Evolutionary conservation across 495 filamentous ascomycete species (phyloP).

Genomic region (Sporormia fimetaria): DNA sequence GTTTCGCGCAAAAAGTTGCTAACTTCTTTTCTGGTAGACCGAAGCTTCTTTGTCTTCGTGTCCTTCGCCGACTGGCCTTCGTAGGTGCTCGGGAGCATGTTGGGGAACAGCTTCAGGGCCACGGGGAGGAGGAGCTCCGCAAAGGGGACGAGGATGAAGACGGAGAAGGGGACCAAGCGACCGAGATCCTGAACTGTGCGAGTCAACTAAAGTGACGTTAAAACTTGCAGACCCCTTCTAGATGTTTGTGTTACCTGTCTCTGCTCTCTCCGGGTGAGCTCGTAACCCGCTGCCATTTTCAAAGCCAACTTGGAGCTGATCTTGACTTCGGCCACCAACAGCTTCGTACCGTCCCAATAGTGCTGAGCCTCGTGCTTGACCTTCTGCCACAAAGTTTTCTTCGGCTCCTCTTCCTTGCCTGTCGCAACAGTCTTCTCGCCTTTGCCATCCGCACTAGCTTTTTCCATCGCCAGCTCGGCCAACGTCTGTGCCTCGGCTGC

Average conservation of each 20-base stretch:
- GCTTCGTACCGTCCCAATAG: constrained; percentile 99
- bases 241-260: constrained; percentile 49
- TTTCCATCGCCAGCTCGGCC: constrained; percentile 39
- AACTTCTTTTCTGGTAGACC: constrained; percentile 86
- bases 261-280: constrained; percentile 86
- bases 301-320: constrained; percentile 83
- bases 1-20: constrained; percentile 84
- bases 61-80: constrained; percentile 86
- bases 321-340: constrained; percentile 80
- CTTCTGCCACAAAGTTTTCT: constrained; percentile 79
- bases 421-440: constrained; percentile 42
- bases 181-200: constrained; percentile 88
- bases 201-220: constrained; percentile 47
- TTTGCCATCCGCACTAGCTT: constrained; percentile 34
- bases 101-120: constrained; percentile 89
- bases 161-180: constrained; percentile 88
- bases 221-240: neutral
- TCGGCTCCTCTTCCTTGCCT: constrained; percentile 71
- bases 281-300: constrained; percentile 97
- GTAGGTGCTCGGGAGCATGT: constrained; percentile 92
- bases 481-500: constrained; percentile 37
- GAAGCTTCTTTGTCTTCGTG: constrained; percentile 67
- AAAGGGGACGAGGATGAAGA: constrained; percentile 94
- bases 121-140: constrained; percentile 91
- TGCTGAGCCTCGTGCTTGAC: constrained; percentile 84